Base-by-base conservation (phyloP, 495 filamentous ascomycete genomes). In the Cryomyces minteri region DNA sequence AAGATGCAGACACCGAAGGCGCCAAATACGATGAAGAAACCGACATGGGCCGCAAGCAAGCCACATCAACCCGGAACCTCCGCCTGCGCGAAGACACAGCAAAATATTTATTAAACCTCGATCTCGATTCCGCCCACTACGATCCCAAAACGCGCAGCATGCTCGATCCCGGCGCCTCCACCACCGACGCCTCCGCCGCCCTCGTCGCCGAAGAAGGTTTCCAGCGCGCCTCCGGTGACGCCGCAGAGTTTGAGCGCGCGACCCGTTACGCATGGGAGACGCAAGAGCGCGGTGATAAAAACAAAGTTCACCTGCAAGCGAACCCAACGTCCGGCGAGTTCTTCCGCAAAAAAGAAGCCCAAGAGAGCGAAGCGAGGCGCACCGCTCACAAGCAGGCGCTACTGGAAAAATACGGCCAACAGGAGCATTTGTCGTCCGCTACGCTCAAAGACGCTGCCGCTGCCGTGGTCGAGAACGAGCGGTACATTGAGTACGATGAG, bases 121-220 rank as follows among this genome's bases (percentile, higher is more conserved):
- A 96, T 54, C 73, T 92, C 4, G 90, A 98, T 53, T 94, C 88
- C 0, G 92, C 90, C 9, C 94, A 94, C 57, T 98, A 98, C 62
- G 92, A 98, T 55, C 90, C 90, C 0, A 98, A 98, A 58, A 96
- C 88, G 32, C 75, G 90, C 47, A 80, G 84, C 5, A 93, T 98
- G 79, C 80, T 94, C 4, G 88, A 94, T 50, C 74, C 75, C 51
- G 88, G 88, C 32, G 88, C 83, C 5, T 82, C 83, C 34, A 67
- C 67, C 4, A 67, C 67, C 4, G 87, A 96, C 64, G 75, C 80
- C 51, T 84, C 88, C 5, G 80, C 92, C 12, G 78, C 80, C 7
- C 67, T 95, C 33, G 87, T 95, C 39, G 90, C 86, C 4, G 92
- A 98, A 57, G 90, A 96, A 54, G 87, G 87, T 48, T 95, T 90